Conservation (phyloP, 2,329 filamentous ascomycete genomes). For the Chaetothyriales sp. region DNA sequence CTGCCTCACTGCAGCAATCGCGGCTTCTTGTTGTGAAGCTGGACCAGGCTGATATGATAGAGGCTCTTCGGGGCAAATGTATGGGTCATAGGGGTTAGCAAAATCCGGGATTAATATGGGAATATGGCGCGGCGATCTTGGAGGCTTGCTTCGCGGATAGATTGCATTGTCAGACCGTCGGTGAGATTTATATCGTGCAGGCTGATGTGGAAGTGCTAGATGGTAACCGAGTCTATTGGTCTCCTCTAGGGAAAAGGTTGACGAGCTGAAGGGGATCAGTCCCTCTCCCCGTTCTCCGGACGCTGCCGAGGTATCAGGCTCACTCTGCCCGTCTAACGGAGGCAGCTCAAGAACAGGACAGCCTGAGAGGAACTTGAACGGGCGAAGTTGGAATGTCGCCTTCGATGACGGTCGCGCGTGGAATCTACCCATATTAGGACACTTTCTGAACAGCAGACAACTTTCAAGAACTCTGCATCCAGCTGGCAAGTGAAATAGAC, state of each 20-base stretch:
- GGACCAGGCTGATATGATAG: background rate
- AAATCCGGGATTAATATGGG: slow-evolving; percentile 20
- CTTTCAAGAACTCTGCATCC: background rate
- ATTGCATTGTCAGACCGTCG: background rate
- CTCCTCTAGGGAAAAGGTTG: slow-evolving; percentile 1
- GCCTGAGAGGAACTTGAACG: slow-evolving; percentile 3
- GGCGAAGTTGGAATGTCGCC: slow-evolving; percentile 2
- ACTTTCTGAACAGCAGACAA: background rate
- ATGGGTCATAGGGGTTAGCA: slow-evolving; percentile 16
- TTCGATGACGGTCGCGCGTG: slow-evolving; percentile 8
- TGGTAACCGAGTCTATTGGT: background rate
- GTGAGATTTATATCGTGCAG: background rate
- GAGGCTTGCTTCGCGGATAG: background rate
- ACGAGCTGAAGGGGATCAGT: slow-evolving; percentile 3
- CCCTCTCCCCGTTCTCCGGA: slow-evolving; percentile 3
- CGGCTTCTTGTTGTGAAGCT: background rate
- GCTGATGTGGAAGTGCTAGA: background rate
- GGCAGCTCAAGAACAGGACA: slow-evolving; percentile 12
- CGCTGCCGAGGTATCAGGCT: slow-evolving; percentile 6
- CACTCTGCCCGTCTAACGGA: slow-evolving; percentile 9
- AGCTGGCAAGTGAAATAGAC: slow-evolving; percentile 1
- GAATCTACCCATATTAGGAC: slow-evolving; percentile 9
- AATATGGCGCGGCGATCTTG: slow-evolving; percentile 18
- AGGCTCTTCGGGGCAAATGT: background rate
- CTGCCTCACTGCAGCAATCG: background rate